Evolutionary conservation across 768 basidiomycete species (phyloP).

Genomic region (Panus rudis): DNA sequence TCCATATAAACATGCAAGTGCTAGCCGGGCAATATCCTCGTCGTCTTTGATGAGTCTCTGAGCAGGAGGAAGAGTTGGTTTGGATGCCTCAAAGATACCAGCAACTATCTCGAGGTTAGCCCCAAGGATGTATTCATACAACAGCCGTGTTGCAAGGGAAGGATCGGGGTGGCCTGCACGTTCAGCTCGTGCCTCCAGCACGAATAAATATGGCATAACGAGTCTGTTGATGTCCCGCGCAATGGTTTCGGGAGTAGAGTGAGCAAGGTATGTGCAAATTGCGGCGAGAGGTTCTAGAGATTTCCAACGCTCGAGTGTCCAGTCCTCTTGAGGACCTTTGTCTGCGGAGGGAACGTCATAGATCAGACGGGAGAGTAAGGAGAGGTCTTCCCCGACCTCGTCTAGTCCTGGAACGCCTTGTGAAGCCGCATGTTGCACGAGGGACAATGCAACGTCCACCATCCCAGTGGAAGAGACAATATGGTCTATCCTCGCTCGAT

Average conservation of each 20-base stretch:
- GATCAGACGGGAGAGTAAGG: constrained; percentile 76
- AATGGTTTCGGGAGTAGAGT: constrained; percentile 62
- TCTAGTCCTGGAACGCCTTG: constrained; percentile 74
- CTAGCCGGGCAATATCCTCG: constrained; percentile 77
- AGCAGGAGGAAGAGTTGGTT: constrained; percentile 68
- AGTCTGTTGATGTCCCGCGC: constrained; percentile 64
- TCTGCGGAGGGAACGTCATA: constrained; percentile 58
- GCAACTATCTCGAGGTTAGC: constrained; percentile 63
- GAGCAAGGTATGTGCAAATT: constrained; percentile 66
- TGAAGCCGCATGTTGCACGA: constrained; percentile 83
- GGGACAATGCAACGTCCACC: constrained; percentile 69
- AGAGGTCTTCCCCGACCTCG: constrained; percentile 85
- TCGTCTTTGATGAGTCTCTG: constrained; percentile 77
- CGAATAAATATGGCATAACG: constrained; percentile 89
- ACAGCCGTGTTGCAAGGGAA: constrained; percentile 50
- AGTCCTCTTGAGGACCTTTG: constrained; percentile 45
- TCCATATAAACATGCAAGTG: constrained; percentile 86
- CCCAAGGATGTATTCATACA: constrained; percentile 67
- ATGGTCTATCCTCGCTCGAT: constrained; percentile 52
- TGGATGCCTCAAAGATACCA: constrained; percentile 83
- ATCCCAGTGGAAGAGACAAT: constrained; percentile 66
- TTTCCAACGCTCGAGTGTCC: constrained; percentile 73
- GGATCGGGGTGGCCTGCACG: constrained; percentile 69
- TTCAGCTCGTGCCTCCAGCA: constrained; percentile 84
- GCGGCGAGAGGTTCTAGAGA: constrained; percentile 57